Base-by-base conservation (phyloP, 371 early-diverging fungal genomes). In the Syncephalis fuscata region DNA sequence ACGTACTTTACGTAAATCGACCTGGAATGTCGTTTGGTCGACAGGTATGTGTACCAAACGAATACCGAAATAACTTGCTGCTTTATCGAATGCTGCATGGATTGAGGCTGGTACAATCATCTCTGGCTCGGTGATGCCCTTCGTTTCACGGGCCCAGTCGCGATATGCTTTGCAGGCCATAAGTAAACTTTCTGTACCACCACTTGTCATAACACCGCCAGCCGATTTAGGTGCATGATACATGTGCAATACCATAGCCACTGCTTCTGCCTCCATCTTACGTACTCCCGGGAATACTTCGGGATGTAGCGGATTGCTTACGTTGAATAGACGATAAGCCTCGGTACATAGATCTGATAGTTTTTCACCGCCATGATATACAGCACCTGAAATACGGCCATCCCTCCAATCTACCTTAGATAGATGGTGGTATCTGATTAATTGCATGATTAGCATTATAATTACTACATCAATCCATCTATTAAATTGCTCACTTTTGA, bases 61-160 rank as follows among this genome's bases (percentile, higher is more conserved):
- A 56, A 96, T 84, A 10, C 77, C 75, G 57, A 96, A 92, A 65
- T 93, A 94, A 43, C 65, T 67, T 5, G 88, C 83, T 0, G 88
- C 96, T 66, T 94, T 94, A 74, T 92, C 89, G 50, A 94, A 92
- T 10, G 96, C 94, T 17, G 91, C 88, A 55, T 96, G 96, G 24
- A 82, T 81, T 0, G 93, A 90, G 15, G 78, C 77, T 8, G 93
- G 92, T 0, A 86, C 77, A 36, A 92, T 70, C 85, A 95, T 90
- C 65, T 95, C 90, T 32, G 94, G 94, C 42, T 80, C 65, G 8
- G 72, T 75, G 43, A 95, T 80, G 7, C 88, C 88, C 45, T 82
- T 76, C 45, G 65, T 44, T 27, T 68, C 70, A 40, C 61, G 62
- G 26, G 76, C 85, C 78, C 73, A 73, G 37, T 90, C 88, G 44